Conservation (phyloP, 2,329 filamentous ascomycete species). For the Monilinia laxa region DNA sequence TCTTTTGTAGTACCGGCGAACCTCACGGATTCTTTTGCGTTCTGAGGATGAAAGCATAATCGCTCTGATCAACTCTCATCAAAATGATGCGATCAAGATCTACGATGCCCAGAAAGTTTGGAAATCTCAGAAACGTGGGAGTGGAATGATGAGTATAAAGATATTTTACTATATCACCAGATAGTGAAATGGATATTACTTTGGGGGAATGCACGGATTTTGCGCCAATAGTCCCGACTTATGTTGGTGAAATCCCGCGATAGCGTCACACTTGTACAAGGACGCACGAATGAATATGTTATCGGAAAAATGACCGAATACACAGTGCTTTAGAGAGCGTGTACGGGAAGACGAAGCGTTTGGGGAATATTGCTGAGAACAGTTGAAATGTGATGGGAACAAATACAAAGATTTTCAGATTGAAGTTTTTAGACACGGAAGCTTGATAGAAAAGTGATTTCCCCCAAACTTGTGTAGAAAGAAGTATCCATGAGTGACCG, state of each 20-base stretch:
- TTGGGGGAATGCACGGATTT: neutral
- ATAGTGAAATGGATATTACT: neutral
- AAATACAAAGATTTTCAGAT: neutral
- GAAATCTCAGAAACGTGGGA: neutral
- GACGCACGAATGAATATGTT: conserved; percentile 7
- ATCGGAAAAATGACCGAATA: conserved; percentile 4
- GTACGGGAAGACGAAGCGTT: neutral
- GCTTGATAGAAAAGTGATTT: conserved; percentile 1
- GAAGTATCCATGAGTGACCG: neutral
- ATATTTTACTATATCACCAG: conserved; percentile 1
- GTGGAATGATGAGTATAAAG: conserved; percentile 1
- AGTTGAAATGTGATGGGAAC: neutral
- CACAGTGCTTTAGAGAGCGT: neutral
- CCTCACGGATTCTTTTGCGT: conserved; percentile 21
- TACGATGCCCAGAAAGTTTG: no score
- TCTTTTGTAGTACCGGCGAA: conserved; percentile 21
- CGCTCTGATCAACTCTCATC: neutral
- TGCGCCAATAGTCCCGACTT: conserved; percentile 4
- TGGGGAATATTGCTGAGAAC: neutral
- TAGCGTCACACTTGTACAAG: conserved; percentile 2
- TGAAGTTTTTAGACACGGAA: conserved; percentile 8
- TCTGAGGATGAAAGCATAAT: conserved; percentile 18
- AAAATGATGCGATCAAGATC: neutral
- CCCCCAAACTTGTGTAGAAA: neutral
- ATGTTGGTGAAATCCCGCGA: neutral